Conservation (phyloP, 1,284 basidiomycete genomes). For the Bondarzewia mesenterica region DNA sequence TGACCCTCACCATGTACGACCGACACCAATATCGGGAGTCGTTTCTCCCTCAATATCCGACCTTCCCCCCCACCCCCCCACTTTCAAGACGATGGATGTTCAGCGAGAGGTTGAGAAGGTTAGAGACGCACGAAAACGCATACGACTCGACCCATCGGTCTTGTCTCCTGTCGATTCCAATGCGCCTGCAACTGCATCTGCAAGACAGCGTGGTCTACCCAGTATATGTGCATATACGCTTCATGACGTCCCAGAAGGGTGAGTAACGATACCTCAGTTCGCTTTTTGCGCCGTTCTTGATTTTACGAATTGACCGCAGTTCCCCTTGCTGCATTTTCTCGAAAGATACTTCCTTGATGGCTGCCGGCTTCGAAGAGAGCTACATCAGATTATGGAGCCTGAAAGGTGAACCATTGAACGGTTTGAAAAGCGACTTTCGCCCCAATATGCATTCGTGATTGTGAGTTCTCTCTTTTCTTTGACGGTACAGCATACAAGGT, state of each 20-base stretch:
- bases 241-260: constrained; percentile 89
- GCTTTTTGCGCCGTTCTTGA: constrained; percentile 6
- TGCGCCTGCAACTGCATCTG: constrained; percentile 48
- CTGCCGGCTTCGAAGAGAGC: constrained; percentile 94
- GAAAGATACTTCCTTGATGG: constrained; percentile 88
- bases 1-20: constrained; percentile 49
- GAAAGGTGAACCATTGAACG: constrained; percentile 85
- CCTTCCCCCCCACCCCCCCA: constrained; percentile 69
- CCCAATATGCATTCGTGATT: constrained; percentile 59
- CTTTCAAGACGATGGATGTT: constrained; percentile 84
- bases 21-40: constrained; percentile 40
- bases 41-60: constrained; percentile 65
- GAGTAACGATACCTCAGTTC: constrained; percentile 19
- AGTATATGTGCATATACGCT: constrained; percentile 91
- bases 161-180: constrained; percentile 45
- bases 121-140: constrained; percentile 85
- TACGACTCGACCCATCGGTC: constrained; percentile 73
- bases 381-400: constrained; percentile 94
- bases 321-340: constrained; percentile 88
- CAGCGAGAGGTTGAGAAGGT: constrained; percentile 88
- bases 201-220: constrained; percentile 63
- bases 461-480: constrained; percentile 33
- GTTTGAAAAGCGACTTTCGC: constrained; percentile 70
- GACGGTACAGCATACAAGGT: too few relatives aligned
- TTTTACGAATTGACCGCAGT: constrained; percentile 33